phyloP scores from a whole-genome alignment of 2,329 filamentous ascomycete species.

The Aquanectria penicillioides region DNA sequence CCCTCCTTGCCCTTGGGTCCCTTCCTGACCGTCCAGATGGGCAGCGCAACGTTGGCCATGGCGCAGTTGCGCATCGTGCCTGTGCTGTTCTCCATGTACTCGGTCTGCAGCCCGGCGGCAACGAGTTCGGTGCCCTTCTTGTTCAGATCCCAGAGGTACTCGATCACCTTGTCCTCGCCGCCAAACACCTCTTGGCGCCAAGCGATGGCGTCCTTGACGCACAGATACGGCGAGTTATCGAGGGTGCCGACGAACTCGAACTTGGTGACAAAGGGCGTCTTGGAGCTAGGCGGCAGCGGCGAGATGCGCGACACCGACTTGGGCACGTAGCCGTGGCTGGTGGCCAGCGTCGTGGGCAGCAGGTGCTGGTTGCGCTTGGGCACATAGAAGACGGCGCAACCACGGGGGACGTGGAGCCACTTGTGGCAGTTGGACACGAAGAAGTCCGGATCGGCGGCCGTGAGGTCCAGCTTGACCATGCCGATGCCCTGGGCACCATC shows the following conservation, averaged over 20 bases:
- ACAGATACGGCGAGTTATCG: constrained; percentile 78
- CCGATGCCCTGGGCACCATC: constrained; percentile 90
- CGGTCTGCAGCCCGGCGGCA: constrained; percentile 73
- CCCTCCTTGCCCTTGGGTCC: constrained; percentile 40
- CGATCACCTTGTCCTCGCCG: constrained; percentile 75
- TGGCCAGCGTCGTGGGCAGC: constrained; percentile 79
- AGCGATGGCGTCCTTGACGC: constrained; percentile 74
- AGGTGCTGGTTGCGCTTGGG: constrained; percentile 79
- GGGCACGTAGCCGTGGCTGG: constrained; percentile 80
- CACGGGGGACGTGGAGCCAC: constrained; percentile 86
- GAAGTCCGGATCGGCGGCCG: constrained; percentile 79
- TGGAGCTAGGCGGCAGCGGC: constrained; percentile 56
- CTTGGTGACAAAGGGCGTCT: constrained; percentile 71
- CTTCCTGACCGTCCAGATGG: constrained; percentile 58
- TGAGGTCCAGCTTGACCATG: constrained; percentile 77
- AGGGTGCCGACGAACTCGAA: constrained; percentile 84
- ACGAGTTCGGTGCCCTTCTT: constrained; percentile 69
- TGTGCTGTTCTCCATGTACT: constrained; percentile 74
- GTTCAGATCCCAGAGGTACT: constrained; percentile 72
- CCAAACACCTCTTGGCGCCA: constrained; percentile 77
- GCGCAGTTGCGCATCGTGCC: constrained; percentile 72
- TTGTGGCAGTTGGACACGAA: constrained; percentile 90
- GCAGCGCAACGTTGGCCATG: constrained; percentile 79
- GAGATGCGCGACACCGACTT: constrained; percentile 42
- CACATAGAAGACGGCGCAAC: constrained; percentile 84